phyloP scores from a whole-genome alignment of 1,284 basidiomycete genomes.

The Apiotrichum akiyoshidainum region DNA sequence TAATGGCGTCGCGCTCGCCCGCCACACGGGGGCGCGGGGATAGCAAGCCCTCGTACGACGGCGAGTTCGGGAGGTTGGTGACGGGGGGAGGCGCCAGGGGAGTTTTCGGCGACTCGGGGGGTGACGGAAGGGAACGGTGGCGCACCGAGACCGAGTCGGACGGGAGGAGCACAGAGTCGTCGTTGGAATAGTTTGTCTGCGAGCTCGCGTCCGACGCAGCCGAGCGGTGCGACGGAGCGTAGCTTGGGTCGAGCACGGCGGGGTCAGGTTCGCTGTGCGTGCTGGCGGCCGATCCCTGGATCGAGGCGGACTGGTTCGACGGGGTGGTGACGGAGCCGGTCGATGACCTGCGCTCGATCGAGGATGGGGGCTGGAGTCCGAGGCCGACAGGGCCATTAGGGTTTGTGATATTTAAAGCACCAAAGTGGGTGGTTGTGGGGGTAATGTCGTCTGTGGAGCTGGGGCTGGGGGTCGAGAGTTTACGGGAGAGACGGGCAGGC shows the following conservation, averaged over 20 bases:
- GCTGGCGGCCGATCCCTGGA: not conserved
- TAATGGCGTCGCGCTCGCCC: conserved; percentile 16
- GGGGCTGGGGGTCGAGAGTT: not conserved
- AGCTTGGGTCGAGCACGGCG: not conserved
- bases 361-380: conserved; percentile 1
- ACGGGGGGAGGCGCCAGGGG: not conserved
- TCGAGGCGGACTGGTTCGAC: not conserved
- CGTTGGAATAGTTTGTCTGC: not conserved
- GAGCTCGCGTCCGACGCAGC: not conserved
- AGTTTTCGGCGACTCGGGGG: conserved; percentile 5
- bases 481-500: not conserved
- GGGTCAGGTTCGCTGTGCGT: not conserved
- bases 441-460: conserved; percentile 6
- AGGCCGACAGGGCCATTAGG: not conserved
- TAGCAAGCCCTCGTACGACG: conserved; percentile 14
- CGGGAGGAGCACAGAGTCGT: conserved; percentile 14
- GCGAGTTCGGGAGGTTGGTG: conserved; percentile 1
- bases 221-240: too few relatives aligned
- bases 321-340: too few relatives aligned
- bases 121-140: conserved; percentile 2
- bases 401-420: conserved; percentile 3
- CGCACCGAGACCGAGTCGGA: conserved; percentile 13
- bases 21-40: conserved; percentile 13
- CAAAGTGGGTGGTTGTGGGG: conserved; percentile 10
- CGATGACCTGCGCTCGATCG: not conserved